phyloP scores from a whole-genome alignment of 2,329 filamentous ascomycete species.

The Fragosphaeria purpurea region DNA sequence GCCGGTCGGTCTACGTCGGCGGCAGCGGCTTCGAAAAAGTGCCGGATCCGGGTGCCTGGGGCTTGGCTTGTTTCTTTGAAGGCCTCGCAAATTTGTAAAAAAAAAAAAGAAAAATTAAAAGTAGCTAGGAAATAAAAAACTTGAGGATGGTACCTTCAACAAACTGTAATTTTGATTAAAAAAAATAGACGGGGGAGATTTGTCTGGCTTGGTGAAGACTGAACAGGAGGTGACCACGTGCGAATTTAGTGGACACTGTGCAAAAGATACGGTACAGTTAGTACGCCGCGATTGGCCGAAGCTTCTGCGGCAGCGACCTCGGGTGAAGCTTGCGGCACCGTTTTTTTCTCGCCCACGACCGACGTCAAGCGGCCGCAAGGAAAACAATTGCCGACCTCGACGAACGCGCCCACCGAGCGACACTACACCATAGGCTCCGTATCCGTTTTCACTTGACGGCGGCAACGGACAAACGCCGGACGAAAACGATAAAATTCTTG shows the following conservation, averaged over 20 bases:
- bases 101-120: neutral
- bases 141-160: no score
- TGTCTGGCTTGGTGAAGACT: no score
- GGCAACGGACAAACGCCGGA: no score
- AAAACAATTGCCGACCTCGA: conserved; percentile 9
- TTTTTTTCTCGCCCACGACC: conserved; percentile 5
- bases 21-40: conserved; percentile 63
- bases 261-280: no score
- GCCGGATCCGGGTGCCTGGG: conserved; percentile 55
- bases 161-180: no score
- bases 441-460: no score
- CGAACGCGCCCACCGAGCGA: no score
- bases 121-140: neutral
- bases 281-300: neutral
- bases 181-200: no score
- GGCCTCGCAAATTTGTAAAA: conserved; percentile 41
- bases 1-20: conserved; percentile 73
- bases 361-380: conserved; percentile 7
- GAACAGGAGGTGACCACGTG: neutral
- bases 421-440: no score
- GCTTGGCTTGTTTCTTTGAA: conserved; percentile 67
- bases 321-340: conserved; percentile 4
- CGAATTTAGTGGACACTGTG: neutral
- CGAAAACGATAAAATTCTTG: no score
- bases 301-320: conserved; percentile 3